phyloP scores from a whole-genome alignment of 2,329 filamentous ascomycete species.

The Cladosporium sp. region DNA sequence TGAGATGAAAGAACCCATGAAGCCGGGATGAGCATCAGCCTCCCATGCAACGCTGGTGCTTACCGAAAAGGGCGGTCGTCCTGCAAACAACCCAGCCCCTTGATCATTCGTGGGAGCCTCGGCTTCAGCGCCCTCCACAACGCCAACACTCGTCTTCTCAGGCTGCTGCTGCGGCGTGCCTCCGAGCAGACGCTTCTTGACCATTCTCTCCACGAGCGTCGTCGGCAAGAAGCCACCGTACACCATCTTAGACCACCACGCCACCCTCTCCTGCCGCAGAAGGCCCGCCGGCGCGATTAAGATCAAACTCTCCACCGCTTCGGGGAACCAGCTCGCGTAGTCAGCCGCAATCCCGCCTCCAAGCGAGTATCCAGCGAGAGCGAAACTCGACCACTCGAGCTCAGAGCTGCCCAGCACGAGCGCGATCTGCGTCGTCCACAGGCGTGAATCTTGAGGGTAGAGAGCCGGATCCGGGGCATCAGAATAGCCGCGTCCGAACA shows the following conservation, averaged over 20 bases:
- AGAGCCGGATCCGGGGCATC: conserved; percentile 67
- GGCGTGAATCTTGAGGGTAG: conserved; percentile 68
- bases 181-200: conserved; percentile 9
- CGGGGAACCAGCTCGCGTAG: conserved; percentile 69
- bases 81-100: conserved; percentile 33
- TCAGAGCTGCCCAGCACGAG: conserved; percentile 69
- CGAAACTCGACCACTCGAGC: conserved; percentile 69
- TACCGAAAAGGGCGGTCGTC: conserved; percentile 34
- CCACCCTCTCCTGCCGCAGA: conserved; percentile 64
- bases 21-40: conserved; percentile 64
- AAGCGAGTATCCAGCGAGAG: conserved; percentile 75
- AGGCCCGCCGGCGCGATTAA: conserved; percentile 79
- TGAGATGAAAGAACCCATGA: conserved; percentile 69
- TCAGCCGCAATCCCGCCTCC: conserved; percentile 72
- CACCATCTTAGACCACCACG: conserved; percentile 61
- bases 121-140: conserved; percentile 24
- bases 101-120: conserved; percentile 27
- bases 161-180: conserved; percentile 7
- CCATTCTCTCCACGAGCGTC: conserved; percentile 10
- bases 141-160: conserved; percentile 4
- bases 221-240: conserved; percentile 63
- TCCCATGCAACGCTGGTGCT: conserved; percentile 70
- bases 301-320: conserved; percentile 67
- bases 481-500: conserved; percentile 76
- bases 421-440: conserved; percentile 73